Conservation (phyloP, 306 rosid genomes). For the Prunus kanzakura region DNA sequence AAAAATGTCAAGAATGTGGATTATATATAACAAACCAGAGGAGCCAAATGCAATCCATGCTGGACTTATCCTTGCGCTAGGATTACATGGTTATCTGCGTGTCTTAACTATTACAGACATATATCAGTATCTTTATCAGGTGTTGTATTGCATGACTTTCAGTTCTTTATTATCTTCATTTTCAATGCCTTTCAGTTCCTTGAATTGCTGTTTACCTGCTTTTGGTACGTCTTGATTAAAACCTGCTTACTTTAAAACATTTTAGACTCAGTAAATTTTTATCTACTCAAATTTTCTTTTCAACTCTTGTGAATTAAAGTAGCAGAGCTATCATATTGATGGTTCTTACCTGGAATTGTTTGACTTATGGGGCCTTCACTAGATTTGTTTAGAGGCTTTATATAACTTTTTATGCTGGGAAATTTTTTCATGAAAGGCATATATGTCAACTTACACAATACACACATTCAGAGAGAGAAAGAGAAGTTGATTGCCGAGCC, state of each 20-base stretch:
- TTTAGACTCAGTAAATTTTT: background rate
- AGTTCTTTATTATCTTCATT: slow-evolving; percentile 11
- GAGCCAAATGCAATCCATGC: slow-evolving; percentile 93
- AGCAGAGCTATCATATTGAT: background rate
- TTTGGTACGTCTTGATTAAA: background rate
- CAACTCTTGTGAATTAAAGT: background rate
- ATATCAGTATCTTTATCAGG: slow-evolving; percentile 82
- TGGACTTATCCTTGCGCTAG: slow-evolving; percentile 89
- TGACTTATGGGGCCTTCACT: background rate
- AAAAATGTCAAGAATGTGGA: slow-evolving; percentile 95
- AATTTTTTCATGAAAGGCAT: too few relatives aligned
- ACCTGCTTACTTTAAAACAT: background rate
- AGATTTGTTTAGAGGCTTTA: background rate
- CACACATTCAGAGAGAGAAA: background rate
- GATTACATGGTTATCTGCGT: slow-evolving; percentile 84
- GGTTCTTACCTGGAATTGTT: background rate
- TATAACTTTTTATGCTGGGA: background rate
- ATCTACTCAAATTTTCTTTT: background rate
- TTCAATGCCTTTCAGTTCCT: slow-evolving; percentile 4
- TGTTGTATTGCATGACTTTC: slow-evolving; percentile 28
- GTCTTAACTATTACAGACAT: slow-evolving; percentile 74
- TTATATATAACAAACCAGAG: slow-evolving; percentile 77
- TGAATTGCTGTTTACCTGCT: background rate
- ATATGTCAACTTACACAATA: too few relatives aligned
- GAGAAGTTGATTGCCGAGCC: background rate